Evolutionary conservation across 768 basidiomycete species (phyloP).

Genomic region (Termitomyces sp.): DNA sequence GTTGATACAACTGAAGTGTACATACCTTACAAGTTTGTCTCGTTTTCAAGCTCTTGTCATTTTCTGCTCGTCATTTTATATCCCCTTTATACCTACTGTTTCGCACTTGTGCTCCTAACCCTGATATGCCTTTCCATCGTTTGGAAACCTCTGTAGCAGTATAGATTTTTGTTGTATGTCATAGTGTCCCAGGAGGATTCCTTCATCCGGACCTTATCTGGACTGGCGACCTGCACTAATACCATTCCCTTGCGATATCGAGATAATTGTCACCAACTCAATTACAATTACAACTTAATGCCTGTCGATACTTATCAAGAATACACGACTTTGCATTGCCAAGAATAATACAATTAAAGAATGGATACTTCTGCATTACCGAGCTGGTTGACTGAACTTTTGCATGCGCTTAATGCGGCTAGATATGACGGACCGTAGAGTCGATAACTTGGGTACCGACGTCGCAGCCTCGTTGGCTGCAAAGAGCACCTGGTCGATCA

Average conservation of each 20-base stretch:
- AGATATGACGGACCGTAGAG: slow-evolving; percentile 55
- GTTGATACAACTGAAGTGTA: slow-evolving; percentile 19
- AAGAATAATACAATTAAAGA: neutral
- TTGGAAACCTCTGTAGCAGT: slow-evolving; percentile 26
- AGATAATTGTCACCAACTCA: neutral
- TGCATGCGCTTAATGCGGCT: slow-evolving; percentile 66
- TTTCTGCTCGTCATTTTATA: slow-evolving; percentile 10
- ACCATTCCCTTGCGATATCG: neutral
- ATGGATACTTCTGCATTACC: slow-evolving; percentile 9
- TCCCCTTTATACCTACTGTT: slow-evolving; percentile 9
- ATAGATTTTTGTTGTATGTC: slow-evolving; percentile 25
- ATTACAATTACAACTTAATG: neutral
- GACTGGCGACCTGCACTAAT: slow-evolving; percentile 1
- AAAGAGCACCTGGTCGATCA: slow-evolving; percentile 77
- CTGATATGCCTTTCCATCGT: slow-evolving; percentile 8
- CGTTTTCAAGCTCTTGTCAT: slow-evolving; percentile 3
- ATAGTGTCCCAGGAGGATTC: slow-evolving; percentile 29
- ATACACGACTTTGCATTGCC: neutral
- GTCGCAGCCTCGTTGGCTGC: slow-evolving; percentile 49
- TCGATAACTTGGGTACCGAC: slow-evolving; percentile 42
- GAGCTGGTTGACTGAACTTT: slow-evolving; percentile 39
- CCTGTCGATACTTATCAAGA: neutral
- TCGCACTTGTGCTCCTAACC: slow-evolving; percentile 9
- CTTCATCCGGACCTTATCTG: slow-evolving; percentile 4
- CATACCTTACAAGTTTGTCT: slow-evolving; percentile 3